A percentile compares a stretch with the other conserved stretches of the same genome.
Conservation (phyloP, 208 protist species). For the Leishmania major region DNA sequence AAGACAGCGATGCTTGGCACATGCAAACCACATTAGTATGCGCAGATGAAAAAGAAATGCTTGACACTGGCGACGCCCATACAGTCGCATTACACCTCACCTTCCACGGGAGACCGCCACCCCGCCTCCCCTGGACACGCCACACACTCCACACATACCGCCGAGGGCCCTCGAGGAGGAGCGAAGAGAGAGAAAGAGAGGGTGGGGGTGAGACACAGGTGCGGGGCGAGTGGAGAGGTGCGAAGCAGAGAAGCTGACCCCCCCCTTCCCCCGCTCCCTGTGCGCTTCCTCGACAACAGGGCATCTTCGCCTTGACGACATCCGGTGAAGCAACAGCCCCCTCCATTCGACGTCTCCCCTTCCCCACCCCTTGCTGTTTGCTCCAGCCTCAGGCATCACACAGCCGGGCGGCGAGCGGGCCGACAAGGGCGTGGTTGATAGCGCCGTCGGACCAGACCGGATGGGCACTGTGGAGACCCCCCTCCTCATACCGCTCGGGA, state of each 20-base stretch:
- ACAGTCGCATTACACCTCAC: too few species aligned
- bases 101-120: neutral
- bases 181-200: neutral
- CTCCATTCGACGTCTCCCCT: neutral
- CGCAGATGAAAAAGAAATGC: neutral
- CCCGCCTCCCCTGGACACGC: too few species aligned
- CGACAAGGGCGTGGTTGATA: neutral
- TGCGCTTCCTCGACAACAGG: neutral
- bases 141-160: too few species aligned
- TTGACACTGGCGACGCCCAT: neutral
- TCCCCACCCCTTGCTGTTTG: neutral
- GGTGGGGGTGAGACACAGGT: neutral
- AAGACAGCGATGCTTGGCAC: neutral
- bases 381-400: neutral
- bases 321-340: neutral
- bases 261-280: too few species aligned
- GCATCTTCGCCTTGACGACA: neutral
- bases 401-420: neutral
- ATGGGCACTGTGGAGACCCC: constrained; percentile 4
- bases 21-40: neutral
- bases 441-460: neutral
- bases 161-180: neutral
- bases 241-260: neutral
- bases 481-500: neutral
- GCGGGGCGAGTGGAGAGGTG: neutral